These are phyloP conservation scores for Hydrangea macrophylla DNA, from an alignment of 148 eudicot species.

Conservation along the genomic window DNA sequence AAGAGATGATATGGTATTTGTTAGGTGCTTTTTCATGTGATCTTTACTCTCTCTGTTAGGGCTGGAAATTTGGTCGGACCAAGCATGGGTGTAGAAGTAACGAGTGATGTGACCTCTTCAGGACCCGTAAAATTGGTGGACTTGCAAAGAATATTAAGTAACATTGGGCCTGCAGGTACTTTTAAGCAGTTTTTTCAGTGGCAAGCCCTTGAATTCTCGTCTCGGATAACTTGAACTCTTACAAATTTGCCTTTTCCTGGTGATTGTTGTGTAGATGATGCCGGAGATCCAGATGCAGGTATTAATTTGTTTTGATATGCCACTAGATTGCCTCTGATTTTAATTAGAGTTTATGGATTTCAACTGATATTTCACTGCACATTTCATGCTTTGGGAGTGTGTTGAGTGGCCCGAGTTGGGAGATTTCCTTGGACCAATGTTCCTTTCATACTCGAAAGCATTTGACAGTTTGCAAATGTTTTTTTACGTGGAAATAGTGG, in stretches of 20 bases:
- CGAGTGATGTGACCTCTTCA: constrained; percentile 84
- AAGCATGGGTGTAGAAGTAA: constrained; percentile 69
- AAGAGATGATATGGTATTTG: background rate
- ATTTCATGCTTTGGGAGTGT: background rate
- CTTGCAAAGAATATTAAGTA: constrained; percentile 89
- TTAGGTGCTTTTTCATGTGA: background rate
- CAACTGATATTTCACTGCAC: no score
- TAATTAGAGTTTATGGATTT: background rate
- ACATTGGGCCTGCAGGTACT: constrained; percentile 72
- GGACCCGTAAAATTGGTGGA: constrained; percentile 92
- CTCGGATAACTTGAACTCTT: constrained; percentile 5
- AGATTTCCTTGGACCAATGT: background rate
- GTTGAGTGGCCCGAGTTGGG: background rate
- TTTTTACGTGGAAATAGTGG: background rate
- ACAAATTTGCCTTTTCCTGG: constrained; percentile 10
- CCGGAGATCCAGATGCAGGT: constrained; percentile 93
- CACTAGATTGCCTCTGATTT: background rate
- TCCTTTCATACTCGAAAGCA: background rate
- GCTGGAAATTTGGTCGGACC: constrained; percentile 89
- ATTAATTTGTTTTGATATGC: constrained; percentile 12
- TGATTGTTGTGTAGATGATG: constrained; percentile 41
- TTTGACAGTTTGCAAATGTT: background rate
- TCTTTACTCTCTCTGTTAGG: constrained; percentile 30
- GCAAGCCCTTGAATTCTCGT: constrained; percentile 1
- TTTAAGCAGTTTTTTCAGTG: background rate